phyloP scores from a whole-genome alignment of 2,329 filamentous ascomycete genomes.

The Colletotrichum echinochloae region DNA sequence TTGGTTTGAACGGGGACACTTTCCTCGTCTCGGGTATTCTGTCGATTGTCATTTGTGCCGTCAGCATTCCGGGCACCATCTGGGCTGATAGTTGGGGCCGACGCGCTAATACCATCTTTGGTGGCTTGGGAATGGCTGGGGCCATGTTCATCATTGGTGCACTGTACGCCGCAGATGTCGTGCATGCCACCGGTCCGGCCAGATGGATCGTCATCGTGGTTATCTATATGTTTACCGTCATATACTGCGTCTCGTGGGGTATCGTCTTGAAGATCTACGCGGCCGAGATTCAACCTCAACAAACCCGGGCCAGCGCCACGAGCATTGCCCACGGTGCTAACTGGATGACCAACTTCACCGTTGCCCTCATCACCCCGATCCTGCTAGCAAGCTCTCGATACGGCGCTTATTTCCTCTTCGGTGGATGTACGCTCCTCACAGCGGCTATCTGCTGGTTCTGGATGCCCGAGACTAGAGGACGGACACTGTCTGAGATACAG shows the following conservation, averaged over 20 bases:
- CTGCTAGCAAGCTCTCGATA: not conserved
- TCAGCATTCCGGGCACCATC: slow-evolving; percentile 2
- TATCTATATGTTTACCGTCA: not conserved
- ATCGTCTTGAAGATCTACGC: slow-evolving; percentile 10
- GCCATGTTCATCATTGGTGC: slow-evolving; percentile 5
- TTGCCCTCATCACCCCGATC: not conserved
- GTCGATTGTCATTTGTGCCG: slow-evolving; percentile 1
- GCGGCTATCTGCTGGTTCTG: slow-evolving; percentile 2
- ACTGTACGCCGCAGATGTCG: slow-evolving; percentile 2
- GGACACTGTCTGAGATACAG: not conserved
- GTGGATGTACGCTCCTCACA: not conserved
- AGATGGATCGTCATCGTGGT: slow-evolving; percentile 8
- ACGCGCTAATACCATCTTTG: not conserved
- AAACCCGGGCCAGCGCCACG: slow-evolving; percentile 1
- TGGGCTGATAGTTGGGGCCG: slow-evolving; percentile 8
- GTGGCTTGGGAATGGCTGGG: not conserved
- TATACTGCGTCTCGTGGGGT: slow-evolving; percentile 5
- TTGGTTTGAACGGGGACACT: not conserved
- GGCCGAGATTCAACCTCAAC: slow-evolving; percentile 2
- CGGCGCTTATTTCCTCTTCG: not conserved
- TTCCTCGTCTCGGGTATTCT: slow-evolving; percentile 3
- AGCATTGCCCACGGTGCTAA: slow-evolving; percentile 1
- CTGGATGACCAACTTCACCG: not conserved
- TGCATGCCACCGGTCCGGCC: not conserved
- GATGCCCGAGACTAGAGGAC: slow-evolving; percentile 2